These are phyloP conservation scores for Fusarium albosuccineum DNA, from an alignment of 2,329 filamentous ascomycete species.

Conservation along the genomic window DNA sequence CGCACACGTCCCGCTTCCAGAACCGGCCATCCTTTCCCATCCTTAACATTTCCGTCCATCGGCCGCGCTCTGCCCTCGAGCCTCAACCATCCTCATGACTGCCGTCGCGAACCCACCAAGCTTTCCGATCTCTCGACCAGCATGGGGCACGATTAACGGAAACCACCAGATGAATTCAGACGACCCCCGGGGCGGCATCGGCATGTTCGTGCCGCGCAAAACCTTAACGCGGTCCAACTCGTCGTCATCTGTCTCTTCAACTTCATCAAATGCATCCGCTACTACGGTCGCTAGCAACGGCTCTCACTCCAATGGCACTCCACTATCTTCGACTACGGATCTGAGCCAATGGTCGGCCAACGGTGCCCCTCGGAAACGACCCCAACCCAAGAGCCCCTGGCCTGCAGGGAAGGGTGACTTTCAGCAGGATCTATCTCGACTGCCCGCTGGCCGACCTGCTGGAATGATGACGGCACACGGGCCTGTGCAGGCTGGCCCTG, in stretches of 20 bases:
- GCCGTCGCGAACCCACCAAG: constrained; percentile 75
- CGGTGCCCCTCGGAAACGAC: constrained; percentile 64
- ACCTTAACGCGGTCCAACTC: constrained; percentile 89
- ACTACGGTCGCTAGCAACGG: constrained; percentile 74
- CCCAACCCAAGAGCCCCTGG: constrained; percentile 66
- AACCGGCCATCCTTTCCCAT: constrained; percentile 32
- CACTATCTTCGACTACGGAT: constrained; percentile 61
- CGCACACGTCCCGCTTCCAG: constrained; percentile 39
- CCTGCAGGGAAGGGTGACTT: constrained; percentile 61
- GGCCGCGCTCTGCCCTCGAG: constrained; percentile 37
- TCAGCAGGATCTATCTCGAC: constrained; percentile 62
- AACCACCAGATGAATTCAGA: constrained; percentile 81
- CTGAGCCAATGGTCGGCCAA: constrained; percentile 64
- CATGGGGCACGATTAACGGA: constrained; percentile 73
- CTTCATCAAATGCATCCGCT: constrained; percentile 74
- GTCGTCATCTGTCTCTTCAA: constrained; percentile 89
- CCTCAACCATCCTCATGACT: constrained; percentile 67
- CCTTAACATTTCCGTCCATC: constrained; percentile 39
- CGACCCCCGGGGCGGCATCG: constrained; percentile 75
- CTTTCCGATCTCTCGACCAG: constrained; percentile 73
- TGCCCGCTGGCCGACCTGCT: constrained; percentile 58
- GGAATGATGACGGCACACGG: constrained; percentile 54
- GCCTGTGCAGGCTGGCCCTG: constrained; percentile 49
- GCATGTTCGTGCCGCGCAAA: constrained; percentile 91
- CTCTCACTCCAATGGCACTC: constrained; percentile 72